Percentiles rank a stretch among this genome's conserved stretches.
phyloP scores from a whole-genome alignment of 2,329 filamentous ascomycete genomes.

The Coniochaeta ligniaria region DNA sequence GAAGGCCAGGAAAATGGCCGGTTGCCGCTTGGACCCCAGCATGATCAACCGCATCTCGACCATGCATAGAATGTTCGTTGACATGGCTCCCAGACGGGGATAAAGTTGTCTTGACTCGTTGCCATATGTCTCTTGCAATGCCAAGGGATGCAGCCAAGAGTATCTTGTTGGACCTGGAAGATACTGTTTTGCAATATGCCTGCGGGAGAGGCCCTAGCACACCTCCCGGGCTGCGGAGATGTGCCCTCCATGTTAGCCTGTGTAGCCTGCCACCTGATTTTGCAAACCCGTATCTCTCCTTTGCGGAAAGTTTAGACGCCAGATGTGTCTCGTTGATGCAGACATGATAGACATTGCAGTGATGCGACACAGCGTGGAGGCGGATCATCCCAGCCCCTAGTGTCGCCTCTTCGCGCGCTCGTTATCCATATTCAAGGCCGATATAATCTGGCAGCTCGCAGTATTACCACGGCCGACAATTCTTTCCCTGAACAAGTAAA shows the following conservation, averaged over 20 bases:
- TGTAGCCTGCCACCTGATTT: neutral
- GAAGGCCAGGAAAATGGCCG: neutral
- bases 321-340: neutral
- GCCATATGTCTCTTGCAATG: neutral
- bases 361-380: neutral
- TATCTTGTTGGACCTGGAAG: neutral
- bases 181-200: neutral
- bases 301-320: neutral
- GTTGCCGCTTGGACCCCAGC: slow-evolving; percentile 1
- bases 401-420: neutral
- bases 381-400: neutral
- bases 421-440: neutral
- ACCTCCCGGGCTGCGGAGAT: neutral
- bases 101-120: neutral
- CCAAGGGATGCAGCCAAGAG: neutral
- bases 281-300: neutral
- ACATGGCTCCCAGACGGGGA: neutral
- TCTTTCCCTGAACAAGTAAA: slow-evolving; percentile 4
- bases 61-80: slow-evolving; percentile 1
- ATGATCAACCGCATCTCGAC: neutral
- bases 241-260: neutral
- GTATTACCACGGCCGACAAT: slow-evolving; percentile 5
- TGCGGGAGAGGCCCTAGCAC: neutral
- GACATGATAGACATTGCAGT: neutral
- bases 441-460: neutral